These are phyloP conservation scores for Allomyces macrogynus DNA, from an alignment of 192 early-diverging fungal genomes.

Conservation along the genomic window DNA sequence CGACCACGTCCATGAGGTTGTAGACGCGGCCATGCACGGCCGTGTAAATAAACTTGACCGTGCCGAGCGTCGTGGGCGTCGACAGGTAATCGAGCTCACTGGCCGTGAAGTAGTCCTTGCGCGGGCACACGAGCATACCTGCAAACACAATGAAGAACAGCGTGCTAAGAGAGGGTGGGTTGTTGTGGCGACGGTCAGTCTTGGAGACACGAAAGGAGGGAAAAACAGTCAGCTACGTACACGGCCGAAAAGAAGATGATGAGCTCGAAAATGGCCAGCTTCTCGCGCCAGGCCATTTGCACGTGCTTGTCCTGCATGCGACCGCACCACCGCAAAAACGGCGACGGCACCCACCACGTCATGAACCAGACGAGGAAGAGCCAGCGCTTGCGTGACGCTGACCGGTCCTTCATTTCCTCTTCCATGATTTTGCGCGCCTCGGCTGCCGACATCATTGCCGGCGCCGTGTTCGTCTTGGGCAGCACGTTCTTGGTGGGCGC, in stretches of 20 bases:
- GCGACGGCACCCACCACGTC: slow-evolving; percentile 70
- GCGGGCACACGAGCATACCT: slow-evolving; percentile 51
- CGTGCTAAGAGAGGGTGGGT: no score
- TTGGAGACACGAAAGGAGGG: no score
- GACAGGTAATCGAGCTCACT: slow-evolving; percentile 25
- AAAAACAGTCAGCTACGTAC: no score
- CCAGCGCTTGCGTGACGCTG: slow-evolving; percentile 55
- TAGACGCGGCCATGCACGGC: background rate
- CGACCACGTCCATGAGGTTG: background rate
- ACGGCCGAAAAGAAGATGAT: slow-evolving; percentile 51
- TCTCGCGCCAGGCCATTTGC: slow-evolving; percentile 92
- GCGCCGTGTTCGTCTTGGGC: no score
- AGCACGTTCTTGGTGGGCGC: no score
- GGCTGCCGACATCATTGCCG: no score
- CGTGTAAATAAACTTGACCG: background rate
- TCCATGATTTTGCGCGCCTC: no score
- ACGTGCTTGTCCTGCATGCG: slow-evolving; percentile 57
- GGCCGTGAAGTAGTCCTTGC: slow-evolving; percentile 46
- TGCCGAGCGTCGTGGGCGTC: background rate
- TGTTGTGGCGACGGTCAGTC: no score
- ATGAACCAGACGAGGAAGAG: slow-evolving; percentile 54
- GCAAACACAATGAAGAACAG: slow-evolving; percentile 69
- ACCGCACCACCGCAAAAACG: slow-evolving; percentile 41
- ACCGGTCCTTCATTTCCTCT: slow-evolving; percentile 20
- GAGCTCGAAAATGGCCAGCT: slow-evolving; percentile 72